Evolutionary conservation across 139 green algal species (phyloP).

Genomic region (Picochlorum sp.): DNA sequence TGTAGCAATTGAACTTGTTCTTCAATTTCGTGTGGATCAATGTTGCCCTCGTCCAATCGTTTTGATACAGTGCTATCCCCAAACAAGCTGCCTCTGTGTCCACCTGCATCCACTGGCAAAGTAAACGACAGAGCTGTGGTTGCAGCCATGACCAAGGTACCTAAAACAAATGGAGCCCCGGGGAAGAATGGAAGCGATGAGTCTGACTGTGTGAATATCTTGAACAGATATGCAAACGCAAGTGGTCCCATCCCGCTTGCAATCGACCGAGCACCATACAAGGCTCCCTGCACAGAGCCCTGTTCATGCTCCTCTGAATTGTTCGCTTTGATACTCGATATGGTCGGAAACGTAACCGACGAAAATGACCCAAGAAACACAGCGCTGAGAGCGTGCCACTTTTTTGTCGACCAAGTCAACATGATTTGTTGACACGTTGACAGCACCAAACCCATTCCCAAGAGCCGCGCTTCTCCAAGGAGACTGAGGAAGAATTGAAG

Average conservation of each 20-base stretch:
- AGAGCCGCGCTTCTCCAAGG: slow-evolving; percentile 45
- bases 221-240: slow-evolving; percentile 59
- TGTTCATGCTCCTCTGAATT: slow-evolving; percentile 34
- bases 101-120: neutral
- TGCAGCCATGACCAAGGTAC: slow-evolving; percentile 27
- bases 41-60: neutral
- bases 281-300: slow-evolving; percentile 40
- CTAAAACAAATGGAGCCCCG: slow-evolving; percentile 39
- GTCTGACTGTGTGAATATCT: slow-evolving; percentile 41
- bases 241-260: slow-evolving; percentile 58
- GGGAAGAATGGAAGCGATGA: slow-evolving; percentile 41
- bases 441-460: slow-evolving; percentile 32
- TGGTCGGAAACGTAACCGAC: slow-evolving; percentile 49
- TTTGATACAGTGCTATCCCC: neutral
- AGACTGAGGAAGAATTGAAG: slow-evolving; percentile 40
- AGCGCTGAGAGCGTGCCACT: slow-evolving; percentile 28
- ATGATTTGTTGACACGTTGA: slow-evolving; percentile 24
- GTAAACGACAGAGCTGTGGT: slow-evolving; percentile 15
- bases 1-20: neutral
- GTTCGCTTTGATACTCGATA: slow-evolving; percentile 52
- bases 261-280: slow-evolving; percentile 53
- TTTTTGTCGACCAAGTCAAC: slow-evolving; percentile 33
- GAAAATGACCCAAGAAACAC: slow-evolving; percentile 33
- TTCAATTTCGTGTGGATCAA: neutral
- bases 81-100: neutral